Percentiles rank a stretch among this genome's conserved stretches.
Conservation (phyloP, 768 basidiomycete genomes). For the Mycena amicta region DNA sequence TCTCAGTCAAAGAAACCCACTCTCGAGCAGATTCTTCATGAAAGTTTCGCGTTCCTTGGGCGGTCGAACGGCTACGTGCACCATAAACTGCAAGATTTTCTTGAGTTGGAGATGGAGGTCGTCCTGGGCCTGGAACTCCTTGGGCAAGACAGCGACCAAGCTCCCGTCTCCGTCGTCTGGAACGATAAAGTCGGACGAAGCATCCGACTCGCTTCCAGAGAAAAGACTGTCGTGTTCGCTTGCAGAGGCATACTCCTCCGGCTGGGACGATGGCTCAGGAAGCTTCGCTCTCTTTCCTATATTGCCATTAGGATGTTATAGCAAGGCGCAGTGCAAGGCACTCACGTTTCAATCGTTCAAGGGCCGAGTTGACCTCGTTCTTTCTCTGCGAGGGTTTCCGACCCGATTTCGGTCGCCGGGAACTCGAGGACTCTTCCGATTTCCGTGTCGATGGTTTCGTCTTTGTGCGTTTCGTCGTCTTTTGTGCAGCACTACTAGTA, state of each 20-base stretch:
- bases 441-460: too few species aligned
- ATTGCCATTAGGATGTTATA: not conserved
- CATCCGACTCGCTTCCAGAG: constrained; percentile 40
- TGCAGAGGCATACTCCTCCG: constrained; percentile 35
- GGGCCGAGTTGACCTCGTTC: constrained; percentile 33
- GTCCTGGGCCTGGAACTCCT: constrained; percentile 77
- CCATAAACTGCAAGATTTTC: constrained; percentile 84
- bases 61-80: constrained; percentile 72
- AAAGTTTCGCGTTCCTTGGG: constrained; percentile 52
- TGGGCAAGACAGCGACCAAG: constrained; percentile 55
- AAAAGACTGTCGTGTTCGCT: constrained; percentile 39
- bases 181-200: constrained; percentile 57
- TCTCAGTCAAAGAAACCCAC: constrained; percentile 34
- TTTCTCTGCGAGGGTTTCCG: constrained; percentile 1
- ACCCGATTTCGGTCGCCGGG: not conserved
- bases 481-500: not conserved
- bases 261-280: constrained; percentile 3
- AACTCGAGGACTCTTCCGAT: not conserved
- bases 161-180: constrained; percentile 63
- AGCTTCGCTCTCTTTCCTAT: not conserved
- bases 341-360: constrained; percentile 6
- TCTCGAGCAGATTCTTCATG: constrained; percentile 54
- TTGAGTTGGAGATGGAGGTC: constrained; percentile 83
- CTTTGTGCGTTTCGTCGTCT: too few species aligned
- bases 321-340: too few species aligned